phyloP scores from a whole-genome alignment of 2,329 filamentous ascomycete species.

The Cladosporium sp. region DNA sequence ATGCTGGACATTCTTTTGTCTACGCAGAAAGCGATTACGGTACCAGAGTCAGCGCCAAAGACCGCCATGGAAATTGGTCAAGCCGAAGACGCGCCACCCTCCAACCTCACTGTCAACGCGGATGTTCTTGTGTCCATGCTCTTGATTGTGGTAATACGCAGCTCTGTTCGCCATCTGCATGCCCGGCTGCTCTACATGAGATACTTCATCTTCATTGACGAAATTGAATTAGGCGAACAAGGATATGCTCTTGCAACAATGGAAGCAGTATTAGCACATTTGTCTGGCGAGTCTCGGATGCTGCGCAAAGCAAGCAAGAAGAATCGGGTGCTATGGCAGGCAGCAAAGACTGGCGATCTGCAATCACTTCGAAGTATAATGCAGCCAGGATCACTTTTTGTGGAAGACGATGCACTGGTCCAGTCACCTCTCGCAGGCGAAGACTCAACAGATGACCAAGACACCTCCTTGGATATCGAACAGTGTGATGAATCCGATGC shows the following conservation, averaged over 20 bases:
- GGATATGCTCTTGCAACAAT: slow-evolving; percentile 95
- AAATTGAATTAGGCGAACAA: slow-evolving; percentile 93
- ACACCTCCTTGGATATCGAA: slow-evolving; percentile 13
- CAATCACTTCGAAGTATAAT: slow-evolving; percentile 72
- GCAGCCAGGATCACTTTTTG: slow-evolving; percentile 51
- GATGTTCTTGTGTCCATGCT: slow-evolving; percentile 90
- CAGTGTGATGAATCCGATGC: background rate
- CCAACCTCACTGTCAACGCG: slow-evolving; percentile 68
- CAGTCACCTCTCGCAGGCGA: slow-evolving; percentile 18
- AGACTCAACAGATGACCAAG: slow-evolving; percentile 21
- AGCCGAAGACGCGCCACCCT: slow-evolving; percentile 48
- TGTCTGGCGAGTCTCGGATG: slow-evolving; percentile 74
- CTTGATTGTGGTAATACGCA: slow-evolving; percentile 86
- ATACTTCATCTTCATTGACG: slow-evolving; percentile 95
- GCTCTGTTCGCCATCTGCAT: slow-evolving; percentile 81
- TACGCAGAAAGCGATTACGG: slow-evolving; percentile 78
- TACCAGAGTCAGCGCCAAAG: slow-evolving; percentile 34
- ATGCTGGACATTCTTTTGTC: slow-evolving; percentile 79
- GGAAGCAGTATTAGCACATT: slow-evolving; percentile 86
- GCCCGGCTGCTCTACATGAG: slow-evolving; percentile 91
- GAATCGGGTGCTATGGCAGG: slow-evolving; percentile 85
- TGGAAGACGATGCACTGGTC: slow-evolving; percentile 16
- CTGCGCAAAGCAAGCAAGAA: slow-evolving; percentile 78
- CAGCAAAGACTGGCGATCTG: slow-evolving; percentile 71
- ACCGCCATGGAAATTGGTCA: slow-evolving; percentile 18